Base-by-base conservation (phyloP, 2,329 filamentous ascomycete genomes). In the Xylariaceae sp. region DNA sequence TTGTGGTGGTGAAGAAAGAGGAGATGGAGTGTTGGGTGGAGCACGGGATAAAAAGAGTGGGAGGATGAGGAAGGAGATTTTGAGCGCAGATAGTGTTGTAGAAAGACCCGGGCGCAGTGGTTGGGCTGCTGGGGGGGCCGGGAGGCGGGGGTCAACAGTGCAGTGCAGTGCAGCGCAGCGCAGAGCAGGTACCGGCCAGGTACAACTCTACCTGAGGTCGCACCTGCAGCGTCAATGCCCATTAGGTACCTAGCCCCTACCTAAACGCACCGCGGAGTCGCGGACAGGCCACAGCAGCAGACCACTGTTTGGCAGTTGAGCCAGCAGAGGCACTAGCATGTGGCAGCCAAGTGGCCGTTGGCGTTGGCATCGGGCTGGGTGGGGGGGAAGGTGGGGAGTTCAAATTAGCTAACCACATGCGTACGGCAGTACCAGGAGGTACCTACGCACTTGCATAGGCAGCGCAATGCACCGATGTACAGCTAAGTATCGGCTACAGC, bases 1-100 rank as follows among this genome's bases (percentile, higher is more conserved):
- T 34, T 5, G 32, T 12, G 32, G 32, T 34, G 32, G 32, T 12
- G 32, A 34, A 34, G 32, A 37, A 15, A 37, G 22, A 32, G 26
- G 45, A 36, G 49, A 46, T 45, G 44, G 48, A 56, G 51, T 43
- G 54, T 4, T 58, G 59, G 57, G 57, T 60, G 57, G 56, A 59
- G 57, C 50, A 51, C 26, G 32, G 16, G 54, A 59, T 26, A 26
- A 44, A 50, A 47, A 50, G 54, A 49, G 52, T 55, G 49, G 47
- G 54, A 57, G 54, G 53, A 58, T 53, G 54, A 52, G 15, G 47
- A 55, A 32, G 49, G 46, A 48, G 48, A 36, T 46, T 55, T 54
- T 53, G 39, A 37, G 21, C 56, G 42, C 49, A 53, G 36, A 49
- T 52, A 32, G 45, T 16, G 47, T 49, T 47, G 51, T 26, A 26